phyloP scores from a whole-genome alignment of 2,329 filamentous ascomycete genomes.

The Ilyonectria robusta region DNA sequence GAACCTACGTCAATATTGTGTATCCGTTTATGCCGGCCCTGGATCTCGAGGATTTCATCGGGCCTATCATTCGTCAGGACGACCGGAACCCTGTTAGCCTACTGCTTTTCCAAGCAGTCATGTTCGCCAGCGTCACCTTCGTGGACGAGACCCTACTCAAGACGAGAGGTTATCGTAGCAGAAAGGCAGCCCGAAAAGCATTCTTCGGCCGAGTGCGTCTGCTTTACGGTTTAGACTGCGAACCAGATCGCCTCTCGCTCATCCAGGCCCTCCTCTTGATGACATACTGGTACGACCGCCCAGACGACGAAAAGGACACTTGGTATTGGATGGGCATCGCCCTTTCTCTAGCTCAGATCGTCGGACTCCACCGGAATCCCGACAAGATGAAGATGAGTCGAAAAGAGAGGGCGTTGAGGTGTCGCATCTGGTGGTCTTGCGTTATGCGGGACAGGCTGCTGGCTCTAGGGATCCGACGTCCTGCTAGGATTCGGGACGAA shows the following conservation, averaged over 20 bases:
- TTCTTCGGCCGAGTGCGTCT: constrained; percentile 25
- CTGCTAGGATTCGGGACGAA: constrained; percentile 25
- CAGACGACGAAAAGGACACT: constrained; percentile 28
- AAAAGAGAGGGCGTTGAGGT: constrained; percentile 7
- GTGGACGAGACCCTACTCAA: constrained; percentile 15
- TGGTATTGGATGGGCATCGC: constrained; percentile 36
- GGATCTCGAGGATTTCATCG: constrained; percentile 20
- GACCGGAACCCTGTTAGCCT: constrained; percentile 13
- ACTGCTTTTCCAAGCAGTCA: constrained; percentile 28
- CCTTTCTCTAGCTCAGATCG: constrained; percentile 17
- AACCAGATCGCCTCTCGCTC: constrained; percentile 15
- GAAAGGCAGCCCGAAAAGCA: constrained; percentile 26
- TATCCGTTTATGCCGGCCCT: constrained; percentile 26
- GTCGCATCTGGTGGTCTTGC: constrained; percentile 32
- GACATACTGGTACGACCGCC: constrained; percentile 31
- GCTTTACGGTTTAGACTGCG: constrained; percentile 23
- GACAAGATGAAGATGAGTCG: neutral
- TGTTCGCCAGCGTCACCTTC: constrained; percentile 32
- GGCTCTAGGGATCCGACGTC: constrained; percentile 25
- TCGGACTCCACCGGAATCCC: constrained; percentile 24
- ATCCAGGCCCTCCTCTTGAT: constrained; percentile 28
- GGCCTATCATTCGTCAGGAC: constrained; percentile 10
- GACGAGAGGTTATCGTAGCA: constrained; percentile 7
- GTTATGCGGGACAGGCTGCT: constrained; percentile 28
- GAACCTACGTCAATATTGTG: constrained; percentile 23